Evolutionary conservation across 108 stramenopile species (phyloP).

Genomic region (Asterionellopsis glacialis): DNA sequence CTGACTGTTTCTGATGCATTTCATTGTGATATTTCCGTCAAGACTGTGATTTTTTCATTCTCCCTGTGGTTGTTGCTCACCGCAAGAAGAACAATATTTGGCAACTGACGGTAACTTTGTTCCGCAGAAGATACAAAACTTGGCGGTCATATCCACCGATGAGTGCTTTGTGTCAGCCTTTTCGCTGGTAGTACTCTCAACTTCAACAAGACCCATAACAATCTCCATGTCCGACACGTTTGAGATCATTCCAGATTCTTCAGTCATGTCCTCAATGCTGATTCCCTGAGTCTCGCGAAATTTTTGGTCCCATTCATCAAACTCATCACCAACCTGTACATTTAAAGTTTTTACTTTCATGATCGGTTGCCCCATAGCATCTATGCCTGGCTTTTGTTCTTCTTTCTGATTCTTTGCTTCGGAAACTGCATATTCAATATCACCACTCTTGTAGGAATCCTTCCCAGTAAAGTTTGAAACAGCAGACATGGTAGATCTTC

Average conservation of each 20-base stretch:
- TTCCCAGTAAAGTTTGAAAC: conserved; percentile 13
- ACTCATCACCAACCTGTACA: background rate
- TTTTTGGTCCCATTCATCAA: conserved; percentile 1
- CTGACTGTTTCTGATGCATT: too few relatives aligned
- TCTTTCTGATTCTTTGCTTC: background rate
- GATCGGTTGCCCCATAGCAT: conserved; percentile 15
- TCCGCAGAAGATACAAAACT: conserved; percentile 25
- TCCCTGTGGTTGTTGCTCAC: conserved; percentile 1
- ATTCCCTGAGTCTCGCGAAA: background rate
- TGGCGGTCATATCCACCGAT: background rate
- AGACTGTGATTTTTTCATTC: too few relatives aligned
- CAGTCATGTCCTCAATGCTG: too few relatives aligned
- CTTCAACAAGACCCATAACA: too few relatives aligned
- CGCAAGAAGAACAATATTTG: conserved; percentile 19
- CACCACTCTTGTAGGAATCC: conserved; percentile 11
- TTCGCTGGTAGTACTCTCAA: too few relatives aligned
- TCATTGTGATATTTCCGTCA: too few relatives aligned
- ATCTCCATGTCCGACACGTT: too few relatives aligned
- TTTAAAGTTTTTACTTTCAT: background rate
- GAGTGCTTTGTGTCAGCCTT: too few relatives aligned
- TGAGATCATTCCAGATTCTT: too few relatives aligned
- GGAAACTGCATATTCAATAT: background rate
- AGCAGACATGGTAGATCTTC: conserved; percentile 15
- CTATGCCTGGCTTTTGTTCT: too few relatives aligned
- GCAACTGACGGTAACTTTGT: conserved; percentile 4